Percentiles rank a stretch among this genome's conserved stretches.
phyloP scores from a whole-genome alignment of 371 early-diverging fungal species.

The Smittium culicis region DNA sequence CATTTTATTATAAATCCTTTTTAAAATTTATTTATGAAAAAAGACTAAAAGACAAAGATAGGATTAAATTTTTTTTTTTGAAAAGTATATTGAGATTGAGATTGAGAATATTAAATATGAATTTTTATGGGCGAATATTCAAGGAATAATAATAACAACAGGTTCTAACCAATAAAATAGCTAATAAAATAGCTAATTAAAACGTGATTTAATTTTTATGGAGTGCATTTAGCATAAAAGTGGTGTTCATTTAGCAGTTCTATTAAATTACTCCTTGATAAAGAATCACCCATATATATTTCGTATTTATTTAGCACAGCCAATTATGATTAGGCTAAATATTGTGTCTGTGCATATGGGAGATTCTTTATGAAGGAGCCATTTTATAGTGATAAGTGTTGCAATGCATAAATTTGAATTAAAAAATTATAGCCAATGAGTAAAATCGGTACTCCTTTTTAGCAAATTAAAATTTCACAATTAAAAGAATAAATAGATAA shows the following conservation, averaged over 20 bases:
- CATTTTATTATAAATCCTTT: neutral
- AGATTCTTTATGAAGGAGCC: no score
- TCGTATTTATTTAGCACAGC: no score
- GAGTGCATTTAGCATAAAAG: neutral
- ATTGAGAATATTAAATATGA: neutral
- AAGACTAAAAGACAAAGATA: neutral
- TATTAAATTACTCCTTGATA: neutral
- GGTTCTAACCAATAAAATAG: neutral
- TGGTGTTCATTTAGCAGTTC: neutral
- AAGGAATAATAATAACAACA: neutral
- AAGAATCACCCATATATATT: no score
- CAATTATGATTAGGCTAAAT: no score
- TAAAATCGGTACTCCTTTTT: no score
- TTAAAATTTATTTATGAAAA: neutral
- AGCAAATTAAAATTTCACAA: no score
- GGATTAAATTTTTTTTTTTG: neutral
- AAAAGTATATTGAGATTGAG: neutral
- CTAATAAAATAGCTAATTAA: neutral
- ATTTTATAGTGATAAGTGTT: no score
- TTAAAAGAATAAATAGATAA: no score
- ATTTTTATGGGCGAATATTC: neutral
- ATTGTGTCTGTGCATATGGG: no score
- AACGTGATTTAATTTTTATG: neutral
- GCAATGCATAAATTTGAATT: no score
- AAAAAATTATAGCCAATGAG: no score